These are phyloP conservation scores for Pichia heedii DNA, from an alignment of 805 yeast species.

Conservation along the genomic window DNA sequence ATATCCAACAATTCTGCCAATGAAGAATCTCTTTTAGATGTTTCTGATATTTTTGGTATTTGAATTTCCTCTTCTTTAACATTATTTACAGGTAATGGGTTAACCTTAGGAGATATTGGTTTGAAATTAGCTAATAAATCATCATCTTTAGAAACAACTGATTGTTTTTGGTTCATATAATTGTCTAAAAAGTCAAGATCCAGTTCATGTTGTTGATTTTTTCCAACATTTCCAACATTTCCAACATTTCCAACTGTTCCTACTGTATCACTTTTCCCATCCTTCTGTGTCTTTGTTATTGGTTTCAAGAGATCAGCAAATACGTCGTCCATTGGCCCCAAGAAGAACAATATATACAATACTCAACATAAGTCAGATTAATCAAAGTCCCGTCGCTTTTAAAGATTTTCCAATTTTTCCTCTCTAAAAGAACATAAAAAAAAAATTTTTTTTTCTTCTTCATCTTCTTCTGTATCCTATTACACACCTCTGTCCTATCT, in stretches of 20 bases:
- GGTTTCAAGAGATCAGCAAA: slow-evolving; percentile 35
- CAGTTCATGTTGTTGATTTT: slow-evolving; percentile 9
- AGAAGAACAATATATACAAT: no score
- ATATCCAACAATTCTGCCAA: slow-evolving; percentile 69
- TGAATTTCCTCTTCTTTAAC: slow-evolving; percentile 1
- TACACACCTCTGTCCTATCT: neutral
- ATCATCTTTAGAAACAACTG: neutral
- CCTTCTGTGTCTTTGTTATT: slow-evolving; percentile 2
- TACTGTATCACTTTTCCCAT: no score
- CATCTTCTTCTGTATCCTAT: neutral
- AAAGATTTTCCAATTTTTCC: no score
- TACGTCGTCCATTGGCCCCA: slow-evolving; percentile 22
- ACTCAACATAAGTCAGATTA: no score
- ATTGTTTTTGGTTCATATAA: slow-evolving; percentile 4
- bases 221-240: no score
- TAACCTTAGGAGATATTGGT: no score
- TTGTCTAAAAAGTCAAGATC: slow-evolving; percentile 26
- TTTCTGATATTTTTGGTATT: neutral
- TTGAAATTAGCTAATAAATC: no score
- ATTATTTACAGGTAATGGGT: slow-evolving; percentile 5
- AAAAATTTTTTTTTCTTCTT: neutral
- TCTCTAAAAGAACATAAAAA: neutral
- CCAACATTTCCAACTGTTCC: no score
- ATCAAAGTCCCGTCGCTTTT: no score
- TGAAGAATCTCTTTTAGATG: slow-evolving; percentile 32